These are phyloP conservation scores for Perilla frutescens DNA, from an alignment of 257 asterid species.

Conservation along the genomic window DNA sequence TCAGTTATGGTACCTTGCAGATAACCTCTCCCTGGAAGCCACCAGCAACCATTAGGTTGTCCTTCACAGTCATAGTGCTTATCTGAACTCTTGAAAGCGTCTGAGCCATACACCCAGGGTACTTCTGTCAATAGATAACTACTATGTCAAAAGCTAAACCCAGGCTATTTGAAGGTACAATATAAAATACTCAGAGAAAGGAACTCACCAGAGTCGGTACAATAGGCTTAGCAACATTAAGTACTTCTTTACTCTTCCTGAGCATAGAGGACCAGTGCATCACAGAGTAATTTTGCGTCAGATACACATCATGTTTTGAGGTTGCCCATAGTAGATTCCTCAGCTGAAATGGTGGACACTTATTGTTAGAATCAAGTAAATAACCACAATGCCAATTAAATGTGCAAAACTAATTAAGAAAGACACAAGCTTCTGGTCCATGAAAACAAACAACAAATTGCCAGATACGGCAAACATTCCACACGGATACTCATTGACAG, in stretches of 20 bases:
- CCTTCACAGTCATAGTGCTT: slow-evolving; percentile 79
- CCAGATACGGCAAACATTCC: background rate
- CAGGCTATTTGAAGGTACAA: background rate
- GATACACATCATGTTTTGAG: slow-evolving; percentile 90
- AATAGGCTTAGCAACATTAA: slow-evolving; percentile 78
- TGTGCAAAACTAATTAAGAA: background rate
- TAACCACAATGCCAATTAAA: background rate
- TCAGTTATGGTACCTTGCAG: slow-evolving; percentile 69
- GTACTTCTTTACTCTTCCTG: slow-evolving; percentile 72
- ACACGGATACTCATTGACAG: too few species aligned
- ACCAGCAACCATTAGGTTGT: slow-evolving; percentile 79
- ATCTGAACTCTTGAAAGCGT: slow-evolving; percentile 75
- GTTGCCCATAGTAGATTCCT: slow-evolving; percentile 84
- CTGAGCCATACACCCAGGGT: slow-evolving; percentile 62
- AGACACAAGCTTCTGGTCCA: background rate
- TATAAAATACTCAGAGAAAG: slow-evolving; percentile 7
- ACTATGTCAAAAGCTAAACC: slow-evolving; percentile 21
- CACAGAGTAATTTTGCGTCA: slow-evolving; percentile 82
- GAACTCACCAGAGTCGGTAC: slow-evolving; percentile 61
- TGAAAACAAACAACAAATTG: background rate
- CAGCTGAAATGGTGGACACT: slow-evolving; percentile 54
- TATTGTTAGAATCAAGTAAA: slow-evolving; percentile 18
- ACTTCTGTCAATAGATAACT: slow-evolving; percentile 44
- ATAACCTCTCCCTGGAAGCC: slow-evolving; percentile 91
- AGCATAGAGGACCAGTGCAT: slow-evolving; percentile 92